Percentiles rank a stretch among this genome's conserved stretches.
Evolutionary conservation across 352 stramenopile genomes (phyloP).

Genomic region (Globisporangium iwayamae): DNA sequence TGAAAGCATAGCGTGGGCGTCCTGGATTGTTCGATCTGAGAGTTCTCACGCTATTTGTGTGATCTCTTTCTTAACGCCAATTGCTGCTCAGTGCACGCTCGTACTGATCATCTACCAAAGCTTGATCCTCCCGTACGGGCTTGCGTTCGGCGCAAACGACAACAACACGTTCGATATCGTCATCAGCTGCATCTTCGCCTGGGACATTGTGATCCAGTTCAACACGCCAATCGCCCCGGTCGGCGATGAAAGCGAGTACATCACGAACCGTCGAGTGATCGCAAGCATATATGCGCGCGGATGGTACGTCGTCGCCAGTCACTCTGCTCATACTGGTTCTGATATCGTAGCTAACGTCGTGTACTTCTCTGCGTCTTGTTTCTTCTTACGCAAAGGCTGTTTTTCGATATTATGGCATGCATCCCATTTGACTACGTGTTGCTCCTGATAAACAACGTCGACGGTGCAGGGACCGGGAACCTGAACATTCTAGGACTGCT

Average conservation of each 20-base stretch:
- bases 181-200: conserved; percentile 65
- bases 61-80: not conserved
- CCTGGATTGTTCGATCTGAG: not conserved
- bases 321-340: not conserved
- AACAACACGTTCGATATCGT: conserved; percentile 41
- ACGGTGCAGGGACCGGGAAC: conserved; percentile 28
- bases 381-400: conserved; percentile 38
- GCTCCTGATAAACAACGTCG: conserved; percentile 43
- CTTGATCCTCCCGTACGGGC: conserved; percentile 58
- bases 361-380: not conserved
- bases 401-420: conserved; percentile 76
- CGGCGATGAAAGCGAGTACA: conserved; percentile 49
- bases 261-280: conserved; percentile 58
- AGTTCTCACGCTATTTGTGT: not conserved
- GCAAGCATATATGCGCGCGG: conserved; percentile 49
- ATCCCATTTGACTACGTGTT: conserved; percentile 69
- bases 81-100: conserved; percentile 40
- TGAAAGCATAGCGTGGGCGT: not conserved
- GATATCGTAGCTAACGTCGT: not conserved
- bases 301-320: conserved; percentile 32
- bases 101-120: conserved; percentile 79
- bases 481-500: conserved; percentile 66
- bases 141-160: conserved; percentile 59
- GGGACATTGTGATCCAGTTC: conserved; percentile 74
- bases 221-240: conserved; percentile 53